A percentile compares a stretch with the other conserved stretches of the same genome.
Evolutionary conservation across 1,139 yeast genomes (phyloP).

Genomic region (Eremothecium gossypii): DNA sequence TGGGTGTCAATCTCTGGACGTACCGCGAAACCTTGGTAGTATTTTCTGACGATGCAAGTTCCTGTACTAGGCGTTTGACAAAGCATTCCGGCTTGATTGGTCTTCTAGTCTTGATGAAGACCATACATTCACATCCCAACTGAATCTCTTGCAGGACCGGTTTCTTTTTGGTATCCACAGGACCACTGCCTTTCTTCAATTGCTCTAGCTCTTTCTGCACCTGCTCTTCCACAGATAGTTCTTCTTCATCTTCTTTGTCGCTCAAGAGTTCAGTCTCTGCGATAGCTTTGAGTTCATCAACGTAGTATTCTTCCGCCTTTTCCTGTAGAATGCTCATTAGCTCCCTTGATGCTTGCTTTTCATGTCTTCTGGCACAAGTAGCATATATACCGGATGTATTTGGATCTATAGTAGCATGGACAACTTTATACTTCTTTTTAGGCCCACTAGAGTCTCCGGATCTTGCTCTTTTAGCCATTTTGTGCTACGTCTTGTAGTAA

Average conservation of each 20-base stretch:
- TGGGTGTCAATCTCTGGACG: conserved; percentile 74
- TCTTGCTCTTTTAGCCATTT: conserved; percentile 4
- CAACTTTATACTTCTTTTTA: conserved; percentile 12
- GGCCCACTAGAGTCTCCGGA: conserved; percentile 4
- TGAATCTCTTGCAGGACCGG: conserved; percentile 55
- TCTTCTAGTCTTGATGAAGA: conserved; percentile 68
- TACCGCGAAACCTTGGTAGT: conserved; percentile 50
- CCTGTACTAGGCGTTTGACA: conserved; percentile 54
- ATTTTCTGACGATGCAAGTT: conserved; percentile 39
- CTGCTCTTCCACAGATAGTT: conserved; percentile 62
- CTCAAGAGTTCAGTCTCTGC: conserved; percentile 28
- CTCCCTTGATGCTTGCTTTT: conserved; percentile 66
- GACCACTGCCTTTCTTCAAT: conserved; percentile 32
- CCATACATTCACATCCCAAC: conserved; percentile 73
- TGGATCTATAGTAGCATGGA: conserved; percentile 45
- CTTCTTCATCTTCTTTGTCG: conserved; percentile 32
- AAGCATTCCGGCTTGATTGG: conserved; percentile 74
- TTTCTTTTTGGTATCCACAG: conserved; percentile 32
- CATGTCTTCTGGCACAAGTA: conserved; percentile 74
- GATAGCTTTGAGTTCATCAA: conserved; percentile 33
- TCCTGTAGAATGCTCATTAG: conserved; percentile 53
- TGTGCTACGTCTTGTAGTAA: background rate
- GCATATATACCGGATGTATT: conserved; percentile 78
- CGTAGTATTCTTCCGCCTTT: conserved; percentile 46
- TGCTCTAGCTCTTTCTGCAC: conserved; percentile 60